Evolutionary conservation across 257 asterid species (phyloP).

Genomic region (Solanum chmielewskii): DNA sequence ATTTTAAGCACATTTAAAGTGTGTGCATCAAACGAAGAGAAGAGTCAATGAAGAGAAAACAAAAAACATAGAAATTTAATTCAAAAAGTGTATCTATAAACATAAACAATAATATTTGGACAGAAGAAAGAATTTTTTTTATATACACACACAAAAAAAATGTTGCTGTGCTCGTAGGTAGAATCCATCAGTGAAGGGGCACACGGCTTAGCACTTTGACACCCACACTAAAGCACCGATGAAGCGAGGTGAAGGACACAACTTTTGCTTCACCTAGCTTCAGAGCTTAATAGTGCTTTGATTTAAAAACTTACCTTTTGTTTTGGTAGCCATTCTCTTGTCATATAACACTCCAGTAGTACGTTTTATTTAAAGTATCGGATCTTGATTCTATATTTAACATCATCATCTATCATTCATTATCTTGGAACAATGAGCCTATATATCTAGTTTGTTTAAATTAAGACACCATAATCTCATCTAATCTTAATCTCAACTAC

Average conservation of each 20-base stretch:
- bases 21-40: not conserved
- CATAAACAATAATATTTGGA: not conserved
- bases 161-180: not conserved
- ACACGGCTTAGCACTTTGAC: not conserved
- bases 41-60: not conserved
- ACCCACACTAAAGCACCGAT: not conserved
- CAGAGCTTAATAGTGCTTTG: not conserved
- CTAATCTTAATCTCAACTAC: not conserved
- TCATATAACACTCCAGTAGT: not conserved
- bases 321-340: not conserved
- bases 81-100: not conserved
- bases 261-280: not conserved
- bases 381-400: not conserved
- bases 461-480: not conserved
- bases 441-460: not conserved
- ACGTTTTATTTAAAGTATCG: not conserved
- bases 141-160: not conserved
- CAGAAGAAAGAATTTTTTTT: not conserved
- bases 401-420: not conserved
- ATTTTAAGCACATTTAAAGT: not conserved
- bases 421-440: not conserved
- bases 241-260: not conserved
- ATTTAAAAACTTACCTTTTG: not conserved
- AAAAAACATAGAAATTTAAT: not conserved
- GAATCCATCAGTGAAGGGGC: not conserved